A percentile compares a stretch with the other conserved stretches of the same genome.
These are phyloP conservation scores for Podospora sp. DNA, from an alignment of 495 filamentous ascomycete species.

Conservation along the genomic window DNA sequence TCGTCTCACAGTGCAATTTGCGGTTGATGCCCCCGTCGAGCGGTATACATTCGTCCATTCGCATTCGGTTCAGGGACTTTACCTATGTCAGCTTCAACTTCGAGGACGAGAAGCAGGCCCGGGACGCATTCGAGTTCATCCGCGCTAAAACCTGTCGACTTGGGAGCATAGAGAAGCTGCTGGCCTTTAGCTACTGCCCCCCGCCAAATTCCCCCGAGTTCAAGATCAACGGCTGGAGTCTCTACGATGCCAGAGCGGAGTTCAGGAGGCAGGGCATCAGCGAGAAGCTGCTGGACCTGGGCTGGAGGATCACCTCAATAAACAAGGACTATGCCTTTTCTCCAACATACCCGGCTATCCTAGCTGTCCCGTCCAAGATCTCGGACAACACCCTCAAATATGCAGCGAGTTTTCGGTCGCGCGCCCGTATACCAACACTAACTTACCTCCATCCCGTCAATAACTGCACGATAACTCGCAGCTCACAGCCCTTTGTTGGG, in stretches of 20 bases:
- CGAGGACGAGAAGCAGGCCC: conserved; percentile 66
- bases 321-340: conserved; percentile 89
- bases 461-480: conserved; percentile 94
- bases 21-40: conserved; percentile 71
- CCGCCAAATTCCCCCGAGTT: conserved; percentile 65
- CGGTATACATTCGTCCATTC: conserved; percentile 76
- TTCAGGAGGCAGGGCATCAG: conserved; percentile 80
- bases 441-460: conserved; percentile 95
- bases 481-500: conserved; percentile 89
- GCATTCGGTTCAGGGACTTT: conserved; percentile 89
- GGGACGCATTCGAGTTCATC: conserved; percentile 89
- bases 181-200: conserved; percentile 84
- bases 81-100: conserved; percentile 92
- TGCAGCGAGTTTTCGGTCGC: conserved; percentile 83
- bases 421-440: conserved; percentile 81
- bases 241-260: conserved; percentile 86
- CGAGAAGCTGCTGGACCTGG: conserved; percentile 69
- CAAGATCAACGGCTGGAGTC: conserved; percentile 75
- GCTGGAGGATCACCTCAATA: conserved; percentile 90
- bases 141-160: conserved; percentile 78
- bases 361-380: conserved; percentile 82
- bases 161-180: conserved; percentile 83
- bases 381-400: conserved; percentile 97
- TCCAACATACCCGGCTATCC: conserved; percentile 86
- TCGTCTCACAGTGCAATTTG: conserved; percentile 75